Evolutionary conservation across 345 rosid species (phyloP).

Genomic region (Citrus sinensis): DVS_A1.0 CM039167.1:5304501-5305000

Average conservation of each 20-base stretch:
- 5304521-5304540: conserved; percentile 51
- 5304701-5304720: conserved; percentile 31
- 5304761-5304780: conserved; percentile 60
- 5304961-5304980: background rate
- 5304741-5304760: conserved; percentile 46
- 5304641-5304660: conserved; percentile 52
- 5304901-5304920: conserved; percentile 55
- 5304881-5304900: conserved; percentile 94
- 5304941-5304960: background rate
- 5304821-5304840: conserved; percentile 68
- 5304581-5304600: conserved; percentile 87
- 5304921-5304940: background rate
- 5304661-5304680: conserved; percentile 61
- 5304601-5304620: conserved; percentile 91
- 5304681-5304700: conserved; percentile 79
- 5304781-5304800: conserved; percentile 91
- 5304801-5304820: conserved; percentile 56
- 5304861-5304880: conserved; percentile 91
- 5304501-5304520: background rate
- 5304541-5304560: conserved; percentile 97
- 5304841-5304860: conserved; percentile 83
- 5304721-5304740: conserved; percentile 42
- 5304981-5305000: background rate
- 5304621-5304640: conserved; percentile 73
- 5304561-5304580: conserved; percentile 87